These are phyloP conservation scores for Austroboletus olivaceoglutinosus DNA, from an alignment of 1,284 basidiomycete genomes.

Conservation along the genomic window DNA sequence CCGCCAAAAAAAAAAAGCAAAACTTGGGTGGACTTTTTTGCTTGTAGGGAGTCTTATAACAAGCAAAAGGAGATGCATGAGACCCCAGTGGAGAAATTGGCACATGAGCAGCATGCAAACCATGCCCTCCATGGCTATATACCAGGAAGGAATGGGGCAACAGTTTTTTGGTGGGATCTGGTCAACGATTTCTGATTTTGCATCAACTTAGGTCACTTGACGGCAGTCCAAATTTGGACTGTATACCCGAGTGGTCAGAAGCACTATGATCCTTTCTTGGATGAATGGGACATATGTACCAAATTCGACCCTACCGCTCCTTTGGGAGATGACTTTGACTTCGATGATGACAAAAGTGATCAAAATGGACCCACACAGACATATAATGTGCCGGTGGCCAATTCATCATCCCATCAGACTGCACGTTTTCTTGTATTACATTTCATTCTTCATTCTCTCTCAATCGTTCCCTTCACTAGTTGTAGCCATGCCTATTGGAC, in stretches of 20 bases:
- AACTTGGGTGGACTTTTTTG: not conserved
- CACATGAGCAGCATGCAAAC: not conserved
- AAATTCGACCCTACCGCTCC: not conserved
- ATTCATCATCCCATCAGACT: too few species aligned
- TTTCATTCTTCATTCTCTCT: too few species aligned
- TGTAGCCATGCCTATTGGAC: too few species aligned
- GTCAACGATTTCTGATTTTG: not conserved
- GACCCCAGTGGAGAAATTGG: not conserved
- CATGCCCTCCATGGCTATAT: not conserved
- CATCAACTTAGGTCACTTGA: not conserved
- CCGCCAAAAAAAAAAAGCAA: not conserved
- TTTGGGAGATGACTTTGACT: not conserved
- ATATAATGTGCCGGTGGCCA: too few species aligned
- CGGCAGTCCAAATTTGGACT: not conserved
- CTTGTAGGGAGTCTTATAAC: not conserved
- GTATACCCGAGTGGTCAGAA: not conserved
- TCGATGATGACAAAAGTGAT: not conserved
- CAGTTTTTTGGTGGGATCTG: not conserved
- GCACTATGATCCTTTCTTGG: not conserved
- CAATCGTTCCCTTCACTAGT: too few species aligned
- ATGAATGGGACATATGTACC: slow-evolving; percentile 3
- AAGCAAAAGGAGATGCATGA: not conserved
- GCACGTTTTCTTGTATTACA: too few species aligned
- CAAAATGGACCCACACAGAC: too few species aligned
- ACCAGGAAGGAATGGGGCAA: not conserved